Evolutionary conservation across 208 protist genomes (phyloP).

Genomic region (Trypanosomatidae sp.): DNA sequence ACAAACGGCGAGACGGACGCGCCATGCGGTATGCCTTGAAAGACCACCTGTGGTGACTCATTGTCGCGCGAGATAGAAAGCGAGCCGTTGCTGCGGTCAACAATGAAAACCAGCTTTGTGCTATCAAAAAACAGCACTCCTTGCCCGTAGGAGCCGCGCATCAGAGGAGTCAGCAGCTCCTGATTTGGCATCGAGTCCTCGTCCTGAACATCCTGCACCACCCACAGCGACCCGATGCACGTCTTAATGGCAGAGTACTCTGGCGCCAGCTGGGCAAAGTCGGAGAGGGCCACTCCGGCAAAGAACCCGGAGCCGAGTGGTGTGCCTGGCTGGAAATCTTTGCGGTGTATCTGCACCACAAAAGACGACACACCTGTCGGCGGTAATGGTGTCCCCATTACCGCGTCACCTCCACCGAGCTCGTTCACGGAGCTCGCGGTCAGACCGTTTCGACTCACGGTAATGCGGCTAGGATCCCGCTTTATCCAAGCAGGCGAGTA

Average conservation of each 20-base stretch:
- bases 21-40: constrained; percentile 66
- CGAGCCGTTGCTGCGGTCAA: constrained; percentile 70
- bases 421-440: constrained; percentile 65
- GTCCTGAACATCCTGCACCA: constrained; percentile 90
- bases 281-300: constrained; percentile 67
- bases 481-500: constrained; percentile 68
- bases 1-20: constrained; percentile 80
- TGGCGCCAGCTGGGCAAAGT: constrained; percentile 48
- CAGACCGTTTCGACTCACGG: constrained; percentile 52
- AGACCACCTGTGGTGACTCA: constrained; percentile 76
- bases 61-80: constrained; percentile 76
- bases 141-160: constrained; percentile 13
- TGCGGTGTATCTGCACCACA: constrained; percentile 70
- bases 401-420: constrained; percentile 56
- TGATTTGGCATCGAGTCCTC: constrained; percentile 82
- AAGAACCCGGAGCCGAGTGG: constrained; percentile 88
- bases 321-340: constrained; percentile 46
- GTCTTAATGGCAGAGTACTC: constrained; percentile 64
- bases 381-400: constrained; percentile 74
- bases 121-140: constrained; percentile 66
- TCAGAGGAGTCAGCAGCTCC: constrained; percentile 52
- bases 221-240: constrained; percentile 55
- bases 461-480: constrained; percentile 54
- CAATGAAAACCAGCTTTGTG: constrained; percentile 82
- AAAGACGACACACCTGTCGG: constrained; percentile 70